phyloP scores from a whole-genome alignment of 768 basidiomycete species.

The Heimioporus sp. region DNA sequence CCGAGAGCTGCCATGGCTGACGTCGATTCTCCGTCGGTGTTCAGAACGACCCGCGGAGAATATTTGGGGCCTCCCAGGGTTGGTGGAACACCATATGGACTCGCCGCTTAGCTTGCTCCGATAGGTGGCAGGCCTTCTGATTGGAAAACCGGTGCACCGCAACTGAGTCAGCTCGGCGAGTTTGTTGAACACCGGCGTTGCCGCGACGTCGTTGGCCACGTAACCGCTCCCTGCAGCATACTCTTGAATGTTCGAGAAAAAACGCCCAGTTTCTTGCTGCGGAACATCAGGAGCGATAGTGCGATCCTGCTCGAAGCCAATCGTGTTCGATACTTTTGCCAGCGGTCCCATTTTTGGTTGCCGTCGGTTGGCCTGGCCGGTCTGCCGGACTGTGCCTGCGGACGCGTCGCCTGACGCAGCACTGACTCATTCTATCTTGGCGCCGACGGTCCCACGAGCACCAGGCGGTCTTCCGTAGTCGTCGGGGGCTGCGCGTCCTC shows the following conservation, averaged over 20 bases:
- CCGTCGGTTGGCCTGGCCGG: slow-evolving; percentile 9
- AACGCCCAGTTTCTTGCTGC: too few species aligned
- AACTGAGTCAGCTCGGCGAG: slow-evolving; percentile 19
- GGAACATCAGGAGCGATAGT: too few species aligned
- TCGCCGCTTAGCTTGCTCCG: too few species aligned
- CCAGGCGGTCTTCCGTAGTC: slow-evolving; percentile 16
- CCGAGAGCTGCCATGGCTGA: too few species aligned
- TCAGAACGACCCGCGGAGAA: too few species aligned
- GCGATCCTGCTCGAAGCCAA: too few species aligned
- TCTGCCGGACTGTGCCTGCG: slow-evolving; percentile 1
- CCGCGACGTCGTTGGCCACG: neutral
- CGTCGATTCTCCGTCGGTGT: too few species aligned
- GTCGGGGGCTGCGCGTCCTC: slow-evolving; percentile 7
- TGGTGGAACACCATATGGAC: too few species aligned
- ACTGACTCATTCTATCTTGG: neutral
- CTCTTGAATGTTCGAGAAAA: neutral
- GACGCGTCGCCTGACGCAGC: slow-evolving; percentile 6
- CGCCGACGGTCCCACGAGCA: neutral
- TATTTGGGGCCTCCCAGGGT: too few species aligned
- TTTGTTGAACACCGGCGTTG: slow-evolving; percentile 7
- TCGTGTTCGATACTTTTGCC: too few species aligned
- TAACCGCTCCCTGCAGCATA: neutral
- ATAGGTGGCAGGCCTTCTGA: neutral
- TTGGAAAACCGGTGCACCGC: neutral
- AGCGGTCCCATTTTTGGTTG: too few species aligned